A percentile compares a stretch with the other conserved stretches of the same genome.
Conservation (phyloP, 441 rosid genomes). For the Gossypium laxum region DNA sequence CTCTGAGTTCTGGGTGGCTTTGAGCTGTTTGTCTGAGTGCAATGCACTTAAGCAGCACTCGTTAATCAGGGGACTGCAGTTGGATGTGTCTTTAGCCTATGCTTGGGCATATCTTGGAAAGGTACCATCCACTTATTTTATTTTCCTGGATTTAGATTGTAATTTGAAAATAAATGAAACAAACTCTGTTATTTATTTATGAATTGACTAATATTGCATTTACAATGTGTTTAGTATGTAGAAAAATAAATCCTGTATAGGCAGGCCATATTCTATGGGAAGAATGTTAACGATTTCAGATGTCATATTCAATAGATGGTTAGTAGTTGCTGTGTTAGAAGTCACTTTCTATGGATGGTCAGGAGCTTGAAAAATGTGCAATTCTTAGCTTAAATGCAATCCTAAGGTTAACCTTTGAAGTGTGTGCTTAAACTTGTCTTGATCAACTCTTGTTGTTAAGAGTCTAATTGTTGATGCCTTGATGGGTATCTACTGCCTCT, state of each 20-base stretch:
- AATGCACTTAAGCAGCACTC: constrained; percentile 74
- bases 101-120: constrained; percentile 93
- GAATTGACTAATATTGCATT: background rate
- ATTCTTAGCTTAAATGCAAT: constrained; percentile 2
- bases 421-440: background rate
- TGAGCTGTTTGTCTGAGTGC: constrained; percentile 66
- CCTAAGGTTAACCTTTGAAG: background rate
- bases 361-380: background rate
- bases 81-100: constrained; percentile 70
- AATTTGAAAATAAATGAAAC: background rate
- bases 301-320: background rate
- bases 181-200: background rate
- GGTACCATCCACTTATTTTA: constrained; percentile 33
- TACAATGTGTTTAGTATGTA: background rate
- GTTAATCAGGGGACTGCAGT: constrained; percentile 74
- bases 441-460: background rate
- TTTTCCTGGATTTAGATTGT: background rate
- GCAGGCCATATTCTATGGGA: background rate
- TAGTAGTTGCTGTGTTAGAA: background rate
- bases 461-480: background rate
- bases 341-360: background rate
- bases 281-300: background rate
- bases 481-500: constrained; percentile 2
- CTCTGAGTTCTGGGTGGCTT: constrained; percentile 71
- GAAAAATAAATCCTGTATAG: background rate